Evolutionary conservation across 306 rosid genomes (phyloP).

Genomic region (Cucumis hystrix): DNA sequence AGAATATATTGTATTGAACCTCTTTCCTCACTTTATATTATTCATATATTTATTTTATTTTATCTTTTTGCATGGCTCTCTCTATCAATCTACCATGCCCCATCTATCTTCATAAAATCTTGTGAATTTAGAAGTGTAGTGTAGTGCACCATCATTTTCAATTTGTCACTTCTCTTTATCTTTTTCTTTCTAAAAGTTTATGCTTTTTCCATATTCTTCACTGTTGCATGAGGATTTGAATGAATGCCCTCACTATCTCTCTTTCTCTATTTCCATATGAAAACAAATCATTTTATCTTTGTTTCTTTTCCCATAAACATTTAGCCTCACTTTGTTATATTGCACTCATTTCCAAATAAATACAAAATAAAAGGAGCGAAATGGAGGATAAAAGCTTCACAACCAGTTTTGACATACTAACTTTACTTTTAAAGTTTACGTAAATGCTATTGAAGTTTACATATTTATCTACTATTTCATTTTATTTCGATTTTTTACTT

Average conservation of each 20-base stretch:
- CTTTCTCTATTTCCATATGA: neutral
- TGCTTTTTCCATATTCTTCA: neutral
- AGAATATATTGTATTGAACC: neutral
- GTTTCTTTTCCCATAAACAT: neutral
- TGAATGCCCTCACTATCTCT: neutral
- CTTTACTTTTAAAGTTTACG: no score
- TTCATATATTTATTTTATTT: neutral
- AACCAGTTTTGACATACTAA: no score
- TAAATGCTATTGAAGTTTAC: no score
- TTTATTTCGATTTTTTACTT: no score
- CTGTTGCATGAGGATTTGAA: neutral
- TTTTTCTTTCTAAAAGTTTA: neutral
- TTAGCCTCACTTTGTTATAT: constrained; percentile 12
- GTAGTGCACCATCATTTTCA: constrained; percentile 3
- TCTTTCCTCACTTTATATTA: neutral
- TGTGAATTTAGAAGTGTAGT: no score
- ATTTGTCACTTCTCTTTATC: neutral
- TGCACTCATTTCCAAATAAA: constrained; percentile 5
- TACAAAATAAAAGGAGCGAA: neutral
- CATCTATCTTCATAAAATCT: neutral
- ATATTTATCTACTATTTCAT: no score
- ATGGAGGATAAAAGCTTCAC: no score
- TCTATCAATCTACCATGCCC: neutral
- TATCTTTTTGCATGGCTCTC: neutral
- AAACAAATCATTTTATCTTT: neutral